phyloP scores from a whole-genome alignment of 78 protist genomes.

The Protostelium mycophagum region DNA sequence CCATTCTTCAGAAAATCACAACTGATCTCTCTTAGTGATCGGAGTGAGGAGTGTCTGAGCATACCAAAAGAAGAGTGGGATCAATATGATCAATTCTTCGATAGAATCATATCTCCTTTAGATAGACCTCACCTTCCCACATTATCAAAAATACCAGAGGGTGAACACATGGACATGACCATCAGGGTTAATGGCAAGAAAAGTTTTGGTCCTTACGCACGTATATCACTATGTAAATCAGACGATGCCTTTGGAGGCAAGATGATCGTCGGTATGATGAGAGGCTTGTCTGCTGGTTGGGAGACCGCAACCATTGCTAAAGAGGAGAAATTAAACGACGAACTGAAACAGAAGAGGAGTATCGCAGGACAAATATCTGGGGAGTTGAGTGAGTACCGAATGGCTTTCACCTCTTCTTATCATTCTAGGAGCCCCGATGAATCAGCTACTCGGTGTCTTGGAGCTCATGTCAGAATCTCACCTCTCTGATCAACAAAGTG shows the following conservation, averaged over 20 bases:
- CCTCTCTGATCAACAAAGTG: neutral
- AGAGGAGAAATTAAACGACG: too few relatives aligned
- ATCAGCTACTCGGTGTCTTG: neutral
- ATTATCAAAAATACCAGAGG: neutral
- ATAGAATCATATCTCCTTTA: neutral
- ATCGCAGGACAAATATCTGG: too few relatives aligned
- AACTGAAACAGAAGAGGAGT: neutral
- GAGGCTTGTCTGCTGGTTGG: neutral
- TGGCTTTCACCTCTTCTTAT: too few relatives aligned
- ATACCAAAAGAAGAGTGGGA: neutral
- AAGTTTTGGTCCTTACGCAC: neutral
- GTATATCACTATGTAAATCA: neutral
- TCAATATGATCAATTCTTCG: neutral
- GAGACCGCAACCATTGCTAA: neutral
- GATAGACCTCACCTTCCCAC: neutral
- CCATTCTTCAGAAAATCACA: neutral
- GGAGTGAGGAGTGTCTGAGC: neutral
- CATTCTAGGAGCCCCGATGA: neutral
- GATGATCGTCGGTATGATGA: neutral
- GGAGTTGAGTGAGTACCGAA: too few relatives aligned
- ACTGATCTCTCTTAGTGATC: neutral
- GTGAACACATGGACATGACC: neutral
- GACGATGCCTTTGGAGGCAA: neutral
- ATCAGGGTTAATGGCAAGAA: neutral
- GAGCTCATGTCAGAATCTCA: neutral